These are phyloP conservation scores for Sugiyamaella castrensis DNA, from an alignment of 1,139 yeast species.

Conservation along the genomic window DNA sequence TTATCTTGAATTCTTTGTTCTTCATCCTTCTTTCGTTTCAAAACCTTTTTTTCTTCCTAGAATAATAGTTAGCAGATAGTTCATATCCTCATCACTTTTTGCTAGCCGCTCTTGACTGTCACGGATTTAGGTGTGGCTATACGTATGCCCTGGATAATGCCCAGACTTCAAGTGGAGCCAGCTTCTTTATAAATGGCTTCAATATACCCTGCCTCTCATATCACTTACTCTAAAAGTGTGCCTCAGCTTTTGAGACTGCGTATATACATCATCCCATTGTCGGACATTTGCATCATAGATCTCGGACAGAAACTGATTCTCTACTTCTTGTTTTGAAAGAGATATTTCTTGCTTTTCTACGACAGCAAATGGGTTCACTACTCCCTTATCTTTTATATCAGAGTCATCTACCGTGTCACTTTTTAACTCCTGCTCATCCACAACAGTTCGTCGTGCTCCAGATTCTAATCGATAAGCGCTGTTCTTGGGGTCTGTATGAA, in stretches of 20 bases:
- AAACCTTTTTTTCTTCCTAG: conserved; percentile 14
- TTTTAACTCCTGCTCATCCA: conserved; percentile 13
- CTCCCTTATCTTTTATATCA: conserved; percentile 7
- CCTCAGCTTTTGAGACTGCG: conserved; percentile 26
- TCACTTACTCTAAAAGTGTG: conserved; percentile 18
- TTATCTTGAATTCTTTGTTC: conserved; percentile 19
- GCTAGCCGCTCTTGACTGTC: too few species aligned
- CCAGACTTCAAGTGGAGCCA: too few species aligned
- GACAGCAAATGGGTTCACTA: conserved; percentile 22
- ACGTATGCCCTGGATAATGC: too few species aligned
- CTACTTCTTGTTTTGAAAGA: conserved; percentile 10
- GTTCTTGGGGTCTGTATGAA: conserved; percentile 37
- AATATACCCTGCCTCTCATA: too few species aligned
- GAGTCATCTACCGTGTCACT: conserved; percentile 24
- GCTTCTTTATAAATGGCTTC: too few species aligned
- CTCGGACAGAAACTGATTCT: conserved; percentile 16
- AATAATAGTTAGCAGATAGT: not conserved
- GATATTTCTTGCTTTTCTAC: conserved; percentile 21
- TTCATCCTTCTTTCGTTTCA: conserved; percentile 17
- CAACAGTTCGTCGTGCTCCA: conserved; percentile 31
- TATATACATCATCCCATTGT: conserved; percentile 27
- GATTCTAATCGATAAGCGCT: conserved; percentile 29
- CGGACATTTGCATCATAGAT: conserved; percentile 18
- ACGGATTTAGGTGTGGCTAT: too few species aligned
- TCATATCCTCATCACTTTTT: too few species aligned